phyloP scores from a whole-genome alignment of 352 stramenopile genomes.

The Stephanocyclus meneghinianus region DNA sequence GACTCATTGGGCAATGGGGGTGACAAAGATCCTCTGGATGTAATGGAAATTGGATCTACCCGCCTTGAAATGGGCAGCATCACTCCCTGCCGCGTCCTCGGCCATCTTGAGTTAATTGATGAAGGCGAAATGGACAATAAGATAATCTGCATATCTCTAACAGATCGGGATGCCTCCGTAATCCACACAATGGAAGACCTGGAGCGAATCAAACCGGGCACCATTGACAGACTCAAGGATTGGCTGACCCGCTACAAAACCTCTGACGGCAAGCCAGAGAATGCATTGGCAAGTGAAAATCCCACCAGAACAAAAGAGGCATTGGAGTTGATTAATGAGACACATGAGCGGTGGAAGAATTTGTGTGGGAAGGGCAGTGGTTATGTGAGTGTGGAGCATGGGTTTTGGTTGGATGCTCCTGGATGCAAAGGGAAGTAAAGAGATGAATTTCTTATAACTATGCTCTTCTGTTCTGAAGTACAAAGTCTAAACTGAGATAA shows the following conservation, averaged over 20 bases:
- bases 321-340: conserved; percentile 83
- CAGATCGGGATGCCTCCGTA: conserved; percentile 85
- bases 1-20: conserved; percentile 87
- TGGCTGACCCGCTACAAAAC: conserved; percentile 99
- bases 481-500: too few relatives aligned
- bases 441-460: too few relatives aligned
- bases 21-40: conserved; percentile 98
- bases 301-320: conserved; percentile 75
- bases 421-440: conserved; percentile 36
- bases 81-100: conserved; percentile 95
- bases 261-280: conserved; percentile 94
- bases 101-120: conserved; percentile 96
- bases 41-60: conserved; percentile 94
- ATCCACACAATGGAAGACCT: conserved; percentile 90
- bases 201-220: conserved; percentile 89
- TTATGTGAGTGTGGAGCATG: conserved; percentile 47
- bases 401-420: conserved; percentile 52
- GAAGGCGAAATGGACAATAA: conserved; percentile 99
- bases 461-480: too few relatives aligned
- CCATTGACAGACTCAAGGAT: conserved; percentile 88
- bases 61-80: conserved; percentile 93
- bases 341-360: conserved; percentile 79
- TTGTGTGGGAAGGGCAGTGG: conserved; percentile 70
- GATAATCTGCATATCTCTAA: conserved; percentile 91
- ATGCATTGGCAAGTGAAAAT: conserved; percentile 88